These are phyloP conservation scores for Rosa chinensis DNA, from an alignment of 306 rosid genomes.

Conservation along the genomic window DNA sequence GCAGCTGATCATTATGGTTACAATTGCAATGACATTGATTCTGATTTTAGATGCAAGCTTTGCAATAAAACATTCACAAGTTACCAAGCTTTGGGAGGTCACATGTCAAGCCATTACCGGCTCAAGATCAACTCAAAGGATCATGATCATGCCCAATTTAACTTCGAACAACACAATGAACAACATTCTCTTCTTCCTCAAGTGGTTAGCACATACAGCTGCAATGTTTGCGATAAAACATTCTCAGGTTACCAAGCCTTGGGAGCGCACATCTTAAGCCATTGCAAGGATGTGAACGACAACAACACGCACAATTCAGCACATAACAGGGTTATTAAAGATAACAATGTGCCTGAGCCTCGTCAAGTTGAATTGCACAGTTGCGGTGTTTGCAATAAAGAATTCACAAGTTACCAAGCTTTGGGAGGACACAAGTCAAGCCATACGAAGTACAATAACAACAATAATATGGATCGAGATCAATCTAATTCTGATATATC, in stretches of 20 bases:
- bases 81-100: conserved; percentile 51
- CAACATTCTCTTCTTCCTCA: neutral
- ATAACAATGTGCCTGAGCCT: neutral
- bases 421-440: conserved; percentile 46
- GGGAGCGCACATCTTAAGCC: conserved; percentile 49
- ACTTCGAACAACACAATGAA: neutral
- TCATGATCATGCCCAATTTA: neutral
- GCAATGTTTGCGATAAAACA: conserved; percentile 30
- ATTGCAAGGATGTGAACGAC: conserved; percentile 18
- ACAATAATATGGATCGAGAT: neutral
- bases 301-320: neutral
- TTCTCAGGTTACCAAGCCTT: conserved; percentile 42
- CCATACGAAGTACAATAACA: conserved; percentile 24
- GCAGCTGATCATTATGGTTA: neutral
- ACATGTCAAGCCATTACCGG: conserved; percentile 35
- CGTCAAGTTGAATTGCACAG: neutral
- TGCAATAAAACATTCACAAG: conserved; percentile 31
- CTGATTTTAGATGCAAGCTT: conserved; percentile 12
- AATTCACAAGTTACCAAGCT: conserved; percentile 37
- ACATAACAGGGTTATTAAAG: neutral
- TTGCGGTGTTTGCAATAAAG: conserved; percentile 34
- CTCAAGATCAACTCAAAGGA: neutral
- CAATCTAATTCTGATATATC: neutral
- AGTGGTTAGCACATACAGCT: neutral
- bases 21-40: neutral